Percentiles rank a stretch among this genome's conserved stretches.
Evolutionary conservation across 345 rosid species (phyloP).

Genomic region (Diplotaxis tenuifolia): DNA sequence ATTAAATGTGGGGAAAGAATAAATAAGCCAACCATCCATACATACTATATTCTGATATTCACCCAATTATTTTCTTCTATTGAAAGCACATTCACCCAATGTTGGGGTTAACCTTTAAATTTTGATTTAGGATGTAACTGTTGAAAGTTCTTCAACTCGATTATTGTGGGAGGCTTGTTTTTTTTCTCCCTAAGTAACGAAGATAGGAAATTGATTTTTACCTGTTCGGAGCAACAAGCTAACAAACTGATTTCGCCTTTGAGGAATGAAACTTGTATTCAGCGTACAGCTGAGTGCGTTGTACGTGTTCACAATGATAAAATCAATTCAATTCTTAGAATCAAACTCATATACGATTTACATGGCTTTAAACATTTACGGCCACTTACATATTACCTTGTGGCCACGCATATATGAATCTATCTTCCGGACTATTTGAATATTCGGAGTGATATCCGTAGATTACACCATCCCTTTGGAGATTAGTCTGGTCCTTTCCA

Average conservation of each 20-base stretch:
- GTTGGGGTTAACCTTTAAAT: not conserved
- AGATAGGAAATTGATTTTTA: not conserved
- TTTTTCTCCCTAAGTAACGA: not conserved
- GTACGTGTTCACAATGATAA: not conserved
- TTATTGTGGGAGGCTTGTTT: not conserved
- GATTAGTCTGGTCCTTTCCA: no score
- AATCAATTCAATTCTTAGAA: not conserved
- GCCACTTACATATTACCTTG: no score
- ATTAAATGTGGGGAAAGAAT: not conserved
- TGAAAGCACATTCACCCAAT: not conserved
- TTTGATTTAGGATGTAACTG: not conserved
- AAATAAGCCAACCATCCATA: not conserved
- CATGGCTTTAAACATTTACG: no score
- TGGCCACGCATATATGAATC: no score
- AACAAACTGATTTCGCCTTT: not conserved
- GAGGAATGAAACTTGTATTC: not conserved
- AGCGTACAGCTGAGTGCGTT: not conserved
- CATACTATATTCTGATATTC: not conserved
- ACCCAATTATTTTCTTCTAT: no score
- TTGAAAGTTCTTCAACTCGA: not conserved
- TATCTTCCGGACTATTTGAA: no score
- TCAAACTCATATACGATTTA: not conserved
- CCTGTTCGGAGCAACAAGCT: not conserved
- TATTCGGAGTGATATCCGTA: no score
- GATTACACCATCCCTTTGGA: no score